phyloP scores from a whole-genome alignment of 441 rosid genomes.

The Heliophila coronopifolia region DNA sequence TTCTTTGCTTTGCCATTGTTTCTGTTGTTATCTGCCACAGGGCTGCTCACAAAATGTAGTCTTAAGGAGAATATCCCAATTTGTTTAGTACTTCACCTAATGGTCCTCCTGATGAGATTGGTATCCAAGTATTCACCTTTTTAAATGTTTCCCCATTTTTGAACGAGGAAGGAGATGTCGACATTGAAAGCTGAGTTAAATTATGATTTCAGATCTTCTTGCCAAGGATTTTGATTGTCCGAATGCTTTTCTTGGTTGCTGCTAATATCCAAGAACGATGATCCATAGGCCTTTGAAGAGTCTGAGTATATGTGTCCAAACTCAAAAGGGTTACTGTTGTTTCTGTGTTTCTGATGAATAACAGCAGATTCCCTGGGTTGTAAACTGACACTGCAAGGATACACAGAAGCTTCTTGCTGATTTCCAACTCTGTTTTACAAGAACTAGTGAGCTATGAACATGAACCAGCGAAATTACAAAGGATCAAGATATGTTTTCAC shows the following conservation, averaged over 20 bases:
- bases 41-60: no score
- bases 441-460: slow-evolving; percentile 6
- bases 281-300: slow-evolving; percentile 21
- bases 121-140: slow-evolving; percentile 51
- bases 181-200: slow-evolving; percentile 73
- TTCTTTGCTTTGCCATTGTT: no score
- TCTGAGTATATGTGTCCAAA: slow-evolving; percentile 44
- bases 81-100: slow-evolving; percentile 64
- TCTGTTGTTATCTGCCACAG: no score
- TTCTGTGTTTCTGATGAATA: slow-evolving; percentile 31
- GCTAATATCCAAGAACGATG: slow-evolving; percentile 38
- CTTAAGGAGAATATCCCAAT: no score
- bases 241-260: slow-evolving; percentile 38
- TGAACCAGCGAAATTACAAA: background rate
- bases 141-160: slow-evolving; percentile 35
- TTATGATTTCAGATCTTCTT: slow-evolving; percentile 53
- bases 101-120: slow-evolving; percentile 64
- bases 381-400: slow-evolving; percentile 28
- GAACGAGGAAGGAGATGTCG: slow-evolving; percentile 54
- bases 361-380: slow-evolving; percentile 32
- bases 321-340: slow-evolving; percentile 28
- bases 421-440: slow-evolving; percentile 34
- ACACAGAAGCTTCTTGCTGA: slow-evolving; percentile 14
- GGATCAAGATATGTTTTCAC: slow-evolving; percentile 14
- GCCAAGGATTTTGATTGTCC: slow-evolving; percentile 42